Base-by-base conservation (phyloP, 345 rosid genomes). In the Linum trigynum region DNA sequence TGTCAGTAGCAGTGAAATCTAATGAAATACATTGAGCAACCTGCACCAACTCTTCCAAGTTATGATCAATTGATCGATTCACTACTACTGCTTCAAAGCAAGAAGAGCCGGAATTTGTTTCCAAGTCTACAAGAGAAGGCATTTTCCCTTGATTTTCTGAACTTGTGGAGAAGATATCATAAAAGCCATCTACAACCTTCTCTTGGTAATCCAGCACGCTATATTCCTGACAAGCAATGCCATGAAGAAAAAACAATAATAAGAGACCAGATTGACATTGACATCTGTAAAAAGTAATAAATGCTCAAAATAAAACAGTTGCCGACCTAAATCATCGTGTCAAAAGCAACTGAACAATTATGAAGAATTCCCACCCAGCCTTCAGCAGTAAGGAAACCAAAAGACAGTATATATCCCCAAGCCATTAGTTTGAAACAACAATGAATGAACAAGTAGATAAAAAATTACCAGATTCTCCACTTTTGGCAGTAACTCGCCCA, bases 181-280 rank as follows among this genome's bases (percentile, higher is more conserved):
- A 91, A 83, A 95, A 95, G 48, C 96, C 90, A 82, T 91, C 97
- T n/a, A 87, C 80, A 67, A 95, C 87, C 77, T 79, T 91, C 74
- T 95, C 98, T 73, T 87, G 96, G 74, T 85, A 95, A 72, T 91
- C 99, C 79, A 95, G 92, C 64, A 89, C 90, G 39, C 78, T 88
- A 71, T 89, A 95, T 77, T 91, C 99, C 99, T 95, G 83, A 61
- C 11, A 57, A 17, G 38, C 9, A 48, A 48, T 48, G 53, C 53
- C 9, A 48, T 23, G 32, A 23, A 23, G 32, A 23, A 23, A 23
- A 23, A 23, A 23, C 32, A 23, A 23, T 23, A 23, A 23, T 23
- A 23, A 23, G 32, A 23, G 32, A 23, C 32, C 32, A 23, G 32
- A 1, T 23, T 23, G 32, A 23, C 32, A 23, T 23, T 23, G 32